Percentiles rank a stretch among this genome's conserved stretches.
phyloP scores from a whole-genome alignment of 2,329 filamentous ascomycete genomes.

The Emmonsiellopsis sp. region DNA sequence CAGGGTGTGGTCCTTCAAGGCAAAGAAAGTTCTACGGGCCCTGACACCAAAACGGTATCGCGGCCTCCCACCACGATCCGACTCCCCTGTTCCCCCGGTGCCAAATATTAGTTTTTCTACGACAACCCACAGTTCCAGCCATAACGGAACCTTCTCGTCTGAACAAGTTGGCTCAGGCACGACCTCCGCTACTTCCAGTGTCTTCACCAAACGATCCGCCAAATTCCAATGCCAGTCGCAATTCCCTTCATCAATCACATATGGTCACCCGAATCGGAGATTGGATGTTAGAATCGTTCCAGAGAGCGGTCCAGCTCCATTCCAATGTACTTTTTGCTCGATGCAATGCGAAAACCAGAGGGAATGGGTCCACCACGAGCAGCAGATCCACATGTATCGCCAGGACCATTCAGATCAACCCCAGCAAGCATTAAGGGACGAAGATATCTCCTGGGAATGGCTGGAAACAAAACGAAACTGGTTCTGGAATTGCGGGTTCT shows the following conservation, averaged over 20 bases:
- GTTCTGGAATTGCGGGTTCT: conserved; percentile 14
- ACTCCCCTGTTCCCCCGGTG: no score
- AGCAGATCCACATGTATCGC: conserved; percentile 5
- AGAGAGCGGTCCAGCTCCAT: conserved; percentile 3
- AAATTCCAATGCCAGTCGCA: background rate
- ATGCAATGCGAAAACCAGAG: conserved; percentile 6
- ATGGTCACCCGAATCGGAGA: conserved; percentile 2
- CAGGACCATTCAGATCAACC: background rate
- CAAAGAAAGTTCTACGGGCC: background rate
- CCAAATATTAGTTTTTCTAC: no score
- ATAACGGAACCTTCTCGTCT: background rate
- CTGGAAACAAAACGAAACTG: conserved; percentile 5
- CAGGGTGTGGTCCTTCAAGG: background rate
- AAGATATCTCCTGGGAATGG: conserved; percentile 3
- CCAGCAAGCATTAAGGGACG: background rate
- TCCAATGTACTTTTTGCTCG: conserved; percentile 10
- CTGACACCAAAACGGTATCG: background rate
- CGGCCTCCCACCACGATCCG: background rate
- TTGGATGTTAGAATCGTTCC: conserved; percentile 1
- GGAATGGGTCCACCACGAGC: conserved; percentile 8
- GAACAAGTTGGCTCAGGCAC: background rate
- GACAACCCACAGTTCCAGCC: background rate
- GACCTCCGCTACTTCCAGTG: background rate
- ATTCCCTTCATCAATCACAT: background rate
- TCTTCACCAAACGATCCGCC: background rate